These are phyloP conservation scores for Phytophthora syringae DNA, from an alignment of 352 stramenopile genomes.

Conservation along the genomic window DNA sequence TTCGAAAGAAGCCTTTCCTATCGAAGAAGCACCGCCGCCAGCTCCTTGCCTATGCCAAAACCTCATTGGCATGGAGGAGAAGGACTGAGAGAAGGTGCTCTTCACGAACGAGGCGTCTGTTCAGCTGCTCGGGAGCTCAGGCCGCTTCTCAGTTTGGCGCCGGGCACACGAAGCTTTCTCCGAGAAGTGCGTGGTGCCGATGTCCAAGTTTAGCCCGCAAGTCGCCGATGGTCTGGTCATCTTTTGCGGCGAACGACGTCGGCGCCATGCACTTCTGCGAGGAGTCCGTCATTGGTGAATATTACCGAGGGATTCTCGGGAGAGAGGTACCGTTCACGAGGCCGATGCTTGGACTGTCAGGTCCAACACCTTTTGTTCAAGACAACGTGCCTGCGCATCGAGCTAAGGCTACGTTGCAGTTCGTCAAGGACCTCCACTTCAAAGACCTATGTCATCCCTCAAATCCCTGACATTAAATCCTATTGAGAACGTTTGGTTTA, in stretches of 20 bases:
- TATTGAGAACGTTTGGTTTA: slow-evolving; percentile 11
- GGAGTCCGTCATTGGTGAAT: slow-evolving; percentile 3
- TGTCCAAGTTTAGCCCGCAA: slow-evolving; percentile 6
- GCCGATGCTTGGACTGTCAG: background rate
- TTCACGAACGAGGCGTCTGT: slow-evolving; percentile 4
- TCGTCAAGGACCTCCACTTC: background rate
- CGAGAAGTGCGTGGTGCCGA: background rate
- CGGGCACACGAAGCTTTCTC: background rate
- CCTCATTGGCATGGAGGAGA: background rate
- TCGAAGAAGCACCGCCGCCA: background rate
- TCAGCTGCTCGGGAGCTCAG: background rate
- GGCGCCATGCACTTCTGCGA: slow-evolving; percentile 12
- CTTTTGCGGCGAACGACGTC: background rate
- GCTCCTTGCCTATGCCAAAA: slow-evolving; percentile 1
- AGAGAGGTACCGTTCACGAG: slow-evolving; percentile 5
- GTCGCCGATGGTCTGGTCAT: background rate
- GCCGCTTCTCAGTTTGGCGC: slow-evolving; percentile 1
- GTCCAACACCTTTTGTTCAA: slow-evolving; percentile 4
- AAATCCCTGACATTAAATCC: slow-evolving; percentile 17
- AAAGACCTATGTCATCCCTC: slow-evolving; percentile 3
- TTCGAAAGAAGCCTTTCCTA: slow-evolving; percentile 12
- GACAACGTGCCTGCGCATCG: slow-evolving; percentile 10
- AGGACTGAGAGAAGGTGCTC: background rate
- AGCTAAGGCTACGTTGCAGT: slow-evolving; percentile 1
- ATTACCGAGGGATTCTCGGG: background rate